phyloP scores from a whole-genome alignment of 768 basidiomycete species.

The Trametes coccinea region DNA sequence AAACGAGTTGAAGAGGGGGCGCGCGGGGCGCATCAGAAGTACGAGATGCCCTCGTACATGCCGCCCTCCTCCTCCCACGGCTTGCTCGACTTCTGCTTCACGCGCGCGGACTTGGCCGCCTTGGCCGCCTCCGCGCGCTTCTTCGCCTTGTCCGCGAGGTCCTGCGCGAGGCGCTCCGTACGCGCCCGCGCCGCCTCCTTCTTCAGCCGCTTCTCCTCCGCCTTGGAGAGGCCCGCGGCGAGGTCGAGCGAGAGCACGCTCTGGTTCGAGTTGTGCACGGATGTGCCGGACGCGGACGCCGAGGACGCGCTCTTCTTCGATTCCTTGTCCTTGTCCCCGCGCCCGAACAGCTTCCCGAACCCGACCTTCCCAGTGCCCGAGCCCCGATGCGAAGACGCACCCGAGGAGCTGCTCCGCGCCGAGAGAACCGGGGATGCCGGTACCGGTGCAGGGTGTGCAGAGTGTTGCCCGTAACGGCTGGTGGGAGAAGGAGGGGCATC shows the following conservation, averaged over 20 bases:
- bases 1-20: no score
- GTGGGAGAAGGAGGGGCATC: neutral
- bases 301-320: constrained; percentile 12
- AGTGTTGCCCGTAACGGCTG: neutral
- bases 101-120: constrained; percentile 17
- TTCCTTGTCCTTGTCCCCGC: constrained; percentile 10
- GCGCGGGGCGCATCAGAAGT: constrained; percentile 6
- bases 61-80: constrained; percentile 20
- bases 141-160: constrained; percentile 40
- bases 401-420: constrained; percentile 9
- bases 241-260: constrained; percentile 16
- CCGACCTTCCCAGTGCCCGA: neutral
- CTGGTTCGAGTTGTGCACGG: constrained; percentile 12
- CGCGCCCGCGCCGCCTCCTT: constrained; percentile 42
- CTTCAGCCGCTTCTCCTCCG: constrained; percentile 46
- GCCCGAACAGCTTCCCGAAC: constrained; percentile 10
- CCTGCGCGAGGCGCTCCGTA: constrained; percentile 45
- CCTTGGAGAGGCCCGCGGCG: constrained; percentile 20
- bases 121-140: constrained; percentile 31
- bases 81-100: constrained; percentile 9
- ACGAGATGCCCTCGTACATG: constrained; percentile 21
- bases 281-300: neutral
- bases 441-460: neutral
- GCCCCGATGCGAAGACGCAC: constrained; percentile 9
- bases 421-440: constrained; percentile 15